phyloP scores from a whole-genome alignment of 192 early-diverging fungal species.

The Endogone sp. region DNA sequence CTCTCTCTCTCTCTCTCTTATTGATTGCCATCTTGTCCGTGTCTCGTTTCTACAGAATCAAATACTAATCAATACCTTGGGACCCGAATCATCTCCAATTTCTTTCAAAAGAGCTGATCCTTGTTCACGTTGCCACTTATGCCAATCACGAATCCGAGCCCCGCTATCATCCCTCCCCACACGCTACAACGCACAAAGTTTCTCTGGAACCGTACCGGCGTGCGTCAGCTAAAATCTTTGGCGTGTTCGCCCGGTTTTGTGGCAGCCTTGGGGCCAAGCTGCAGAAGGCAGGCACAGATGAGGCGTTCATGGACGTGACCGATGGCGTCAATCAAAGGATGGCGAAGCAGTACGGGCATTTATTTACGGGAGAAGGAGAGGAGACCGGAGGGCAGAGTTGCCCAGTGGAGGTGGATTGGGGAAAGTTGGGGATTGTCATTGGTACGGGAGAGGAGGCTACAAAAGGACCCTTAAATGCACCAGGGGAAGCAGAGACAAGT shows the following conservation, averaged over 20 bases:
- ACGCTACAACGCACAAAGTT: slow-evolving; percentile 82
- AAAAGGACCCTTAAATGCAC: not conserved
- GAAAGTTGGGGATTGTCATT: slow-evolving; percentile 45
- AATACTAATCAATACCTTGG: not conserved
- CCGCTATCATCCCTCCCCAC: slow-evolving; percentile 63
- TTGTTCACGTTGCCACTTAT: slow-evolving; percentile 85
- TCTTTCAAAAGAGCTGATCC: slow-evolving; percentile 53
- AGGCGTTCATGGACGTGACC: slow-evolving; percentile 86
- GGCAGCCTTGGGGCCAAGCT: slow-evolving; percentile 30
- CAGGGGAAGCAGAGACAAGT: not conserved
- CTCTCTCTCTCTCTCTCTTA: not conserved
- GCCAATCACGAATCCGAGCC: slow-evolving; percentile 58
- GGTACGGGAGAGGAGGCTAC: slow-evolving; percentile 23
- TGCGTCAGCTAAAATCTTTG: slow-evolving; percentile 70
- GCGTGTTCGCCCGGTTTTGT: slow-evolving; percentile 54
- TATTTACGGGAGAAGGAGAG: slow-evolving; percentile 22
- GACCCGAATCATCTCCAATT: no score
- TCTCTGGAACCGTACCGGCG: slow-evolving; percentile 78
- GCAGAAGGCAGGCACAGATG: slow-evolving; percentile 79
- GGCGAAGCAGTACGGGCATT: slow-evolving; percentile 40
- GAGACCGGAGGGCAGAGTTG: not conserved
- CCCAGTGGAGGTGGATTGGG: slow-evolving; percentile 22
- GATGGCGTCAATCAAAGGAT: slow-evolving; percentile 55
- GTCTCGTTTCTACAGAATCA: not conserved
- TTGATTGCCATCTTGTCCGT: not conserved